Conservation (phyloP, 2,329 filamentous ascomycete genomes). For the Blastomyces parvus region DNA sequence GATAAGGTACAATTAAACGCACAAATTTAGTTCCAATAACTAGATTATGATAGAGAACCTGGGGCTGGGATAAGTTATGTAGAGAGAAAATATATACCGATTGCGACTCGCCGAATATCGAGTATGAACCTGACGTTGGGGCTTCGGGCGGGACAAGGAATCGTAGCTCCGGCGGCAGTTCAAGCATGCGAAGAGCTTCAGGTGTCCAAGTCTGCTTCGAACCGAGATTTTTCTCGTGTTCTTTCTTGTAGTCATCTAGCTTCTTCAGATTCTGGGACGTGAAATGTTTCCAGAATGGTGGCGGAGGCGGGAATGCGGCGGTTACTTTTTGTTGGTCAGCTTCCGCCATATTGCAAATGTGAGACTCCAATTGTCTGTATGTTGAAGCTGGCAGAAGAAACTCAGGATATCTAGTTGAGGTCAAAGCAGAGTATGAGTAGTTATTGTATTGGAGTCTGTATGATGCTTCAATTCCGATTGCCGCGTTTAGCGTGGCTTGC, state of each 20-base stretch:
- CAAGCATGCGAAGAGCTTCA: constrained; percentile 27
- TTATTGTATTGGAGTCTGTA: background rate
- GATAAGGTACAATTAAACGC: background rate
- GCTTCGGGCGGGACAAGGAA: constrained; percentile 73
- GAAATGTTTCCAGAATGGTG: constrained; percentile 83
- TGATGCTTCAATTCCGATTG: background rate
- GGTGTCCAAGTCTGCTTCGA: constrained; percentile 26
- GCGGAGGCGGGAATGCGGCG: constrained; percentile 73
- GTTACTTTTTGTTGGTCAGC: constrained; percentile 42
- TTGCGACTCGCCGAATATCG: constrained; percentile 61
- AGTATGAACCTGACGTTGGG: constrained; percentile 61
- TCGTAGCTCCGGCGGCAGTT: constrained; percentile 60
- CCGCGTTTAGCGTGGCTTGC: background rate
- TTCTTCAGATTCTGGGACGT: constrained; percentile 62
- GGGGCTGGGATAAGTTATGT: background rate
- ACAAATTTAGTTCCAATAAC: constrained; percentile 3
- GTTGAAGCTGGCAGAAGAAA: background rate
- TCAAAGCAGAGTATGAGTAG: no score
- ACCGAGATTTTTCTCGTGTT: constrained; percentile 22
- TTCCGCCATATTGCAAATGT: constrained; percentile 47
- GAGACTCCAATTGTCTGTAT: constrained; percentile 5
- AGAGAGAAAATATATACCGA: constrained; percentile 32
- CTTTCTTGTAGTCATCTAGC: constrained; percentile 43
- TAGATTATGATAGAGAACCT: constrained; percentile 11
- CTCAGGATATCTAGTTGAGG: background rate